Conservation (phyloP, 768 basidiomycete genomes). For the Mycena galericulata region DNA sequence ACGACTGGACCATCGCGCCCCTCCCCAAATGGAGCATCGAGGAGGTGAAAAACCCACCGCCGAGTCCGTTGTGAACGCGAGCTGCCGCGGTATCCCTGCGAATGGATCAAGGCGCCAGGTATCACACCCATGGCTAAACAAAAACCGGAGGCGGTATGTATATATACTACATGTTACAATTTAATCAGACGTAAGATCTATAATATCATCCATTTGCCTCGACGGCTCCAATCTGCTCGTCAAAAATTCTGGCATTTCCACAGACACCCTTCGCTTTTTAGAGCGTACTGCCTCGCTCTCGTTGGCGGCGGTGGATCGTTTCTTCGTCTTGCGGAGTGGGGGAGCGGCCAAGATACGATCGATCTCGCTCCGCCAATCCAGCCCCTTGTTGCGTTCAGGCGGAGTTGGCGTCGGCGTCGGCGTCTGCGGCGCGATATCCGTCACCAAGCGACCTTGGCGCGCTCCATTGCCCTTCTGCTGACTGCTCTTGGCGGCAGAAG, state of each 20-base stretch:
- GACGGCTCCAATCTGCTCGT: too few species aligned
- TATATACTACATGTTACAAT: background rate
- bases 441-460: too few species aligned
- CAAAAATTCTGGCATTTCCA: background rate
- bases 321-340: background rate
- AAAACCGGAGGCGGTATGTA: background rate
- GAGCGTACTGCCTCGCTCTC: background rate
- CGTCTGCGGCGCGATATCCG: too few species aligned
- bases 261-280: background rate
- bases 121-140: too few species aligned
- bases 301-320: background rate
- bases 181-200: conserved; percentile 21
- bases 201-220: conserved; percentile 8
- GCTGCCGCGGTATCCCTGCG: too few species aligned
- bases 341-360: background rate
- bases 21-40: conserved; percentile 86
- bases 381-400: background rate
- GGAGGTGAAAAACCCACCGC: conserved; percentile 45
- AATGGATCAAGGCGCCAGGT: too few species aligned
- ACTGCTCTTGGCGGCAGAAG: background rate
- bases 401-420: background rate
- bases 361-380: background rate
- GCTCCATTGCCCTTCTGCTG: background rate
- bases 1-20: conserved; percentile 70
- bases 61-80: background rate